phyloP scores from a whole-genome alignment of 495 filamentous ascomycete genomes.

The Achaetomiella virescens region DNA sequence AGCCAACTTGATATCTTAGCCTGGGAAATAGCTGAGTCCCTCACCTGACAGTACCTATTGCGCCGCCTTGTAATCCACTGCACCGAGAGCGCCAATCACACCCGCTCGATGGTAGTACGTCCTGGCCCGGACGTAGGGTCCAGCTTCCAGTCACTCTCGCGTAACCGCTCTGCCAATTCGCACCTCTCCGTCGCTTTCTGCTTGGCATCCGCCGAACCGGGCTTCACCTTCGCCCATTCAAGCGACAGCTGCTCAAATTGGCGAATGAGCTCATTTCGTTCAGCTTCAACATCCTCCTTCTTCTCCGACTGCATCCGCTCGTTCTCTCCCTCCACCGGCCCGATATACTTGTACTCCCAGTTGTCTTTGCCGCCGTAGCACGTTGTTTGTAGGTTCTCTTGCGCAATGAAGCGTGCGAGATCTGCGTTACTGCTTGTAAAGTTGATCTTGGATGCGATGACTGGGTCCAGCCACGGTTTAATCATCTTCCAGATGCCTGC shows the following conservation, averaged over 20 bases:
- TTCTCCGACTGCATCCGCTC: not conserved
- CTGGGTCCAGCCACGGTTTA: conserved; percentile 12
- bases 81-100: not conserved
- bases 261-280: conserved; percentile 2
- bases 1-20: too few species aligned
- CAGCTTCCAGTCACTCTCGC: conserved; percentile 7
- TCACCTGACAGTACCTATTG: not conserved
- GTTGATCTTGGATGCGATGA: conserved; percentile 13
- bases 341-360: conserved; percentile 10
- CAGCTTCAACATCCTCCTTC: not conserved
- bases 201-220: not conserved
- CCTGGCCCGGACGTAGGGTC: conserved; percentile 11
- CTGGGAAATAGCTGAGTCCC: too few species aligned
- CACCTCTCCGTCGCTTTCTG: not conserved
- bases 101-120: conserved; percentile 8
- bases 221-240: conserved; percentile 5
- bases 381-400: conserved; percentile 4
- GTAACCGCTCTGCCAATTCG: not conserved
- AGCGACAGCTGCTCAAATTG: conserved; percentile 8
- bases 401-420: conserved; percentile 3
- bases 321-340: conserved; percentile 7
- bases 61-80: conserved; percentile 10
- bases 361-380: conserved; percentile 9
- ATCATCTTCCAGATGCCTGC: conserved; percentile 12
- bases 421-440: conserved; percentile 5